Conservation (phyloP, 2,329 filamentous ascomycete species). For the Penicillium palitans region DNA sequence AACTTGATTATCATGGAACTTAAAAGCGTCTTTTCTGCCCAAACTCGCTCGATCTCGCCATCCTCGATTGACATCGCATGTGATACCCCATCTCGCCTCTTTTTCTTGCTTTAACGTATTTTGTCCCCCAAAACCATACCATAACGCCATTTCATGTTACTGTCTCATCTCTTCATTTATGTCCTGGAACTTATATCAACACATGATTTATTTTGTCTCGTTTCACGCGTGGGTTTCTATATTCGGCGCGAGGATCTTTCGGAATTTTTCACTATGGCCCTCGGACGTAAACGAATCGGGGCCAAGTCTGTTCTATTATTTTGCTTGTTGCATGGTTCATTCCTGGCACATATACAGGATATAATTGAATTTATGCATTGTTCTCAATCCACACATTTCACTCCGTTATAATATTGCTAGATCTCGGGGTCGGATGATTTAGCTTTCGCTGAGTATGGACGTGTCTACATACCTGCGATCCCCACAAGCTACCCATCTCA, state of each 20-base stretch:
- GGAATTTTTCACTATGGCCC: conserved; percentile 3
- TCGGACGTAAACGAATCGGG: conserved; percentile 6
- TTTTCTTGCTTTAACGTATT: conserved; percentile 5
- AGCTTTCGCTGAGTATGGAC: neutral
- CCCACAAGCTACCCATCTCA: neutral
- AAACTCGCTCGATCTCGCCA: conserved; percentile 25
- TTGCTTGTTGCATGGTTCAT: neutral
- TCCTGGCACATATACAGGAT: neutral
- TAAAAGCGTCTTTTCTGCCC: conserved; percentile 6
- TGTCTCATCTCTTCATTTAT: neutral
- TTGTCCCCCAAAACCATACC: neutral
- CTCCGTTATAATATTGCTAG: neutral
- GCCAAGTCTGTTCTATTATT: neutral
- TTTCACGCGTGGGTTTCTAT: neutral
- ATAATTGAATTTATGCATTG: neutral
- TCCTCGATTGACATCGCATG: conserved; percentile 28
- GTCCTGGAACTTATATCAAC: neutral
- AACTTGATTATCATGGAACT: conserved; percentile 1
- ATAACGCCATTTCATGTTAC: conserved; percentile 1
- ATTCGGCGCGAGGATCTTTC: neutral
- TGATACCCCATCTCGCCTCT: conserved; percentile 32
- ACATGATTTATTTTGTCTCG: neutral
- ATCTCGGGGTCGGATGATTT: neutral
- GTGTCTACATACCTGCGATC: neutral
- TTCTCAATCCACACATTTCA: neutral